Base-by-base conservation (phyloP, 768 basidiomycete genomes). In the Calocera viscosa region DNA sequence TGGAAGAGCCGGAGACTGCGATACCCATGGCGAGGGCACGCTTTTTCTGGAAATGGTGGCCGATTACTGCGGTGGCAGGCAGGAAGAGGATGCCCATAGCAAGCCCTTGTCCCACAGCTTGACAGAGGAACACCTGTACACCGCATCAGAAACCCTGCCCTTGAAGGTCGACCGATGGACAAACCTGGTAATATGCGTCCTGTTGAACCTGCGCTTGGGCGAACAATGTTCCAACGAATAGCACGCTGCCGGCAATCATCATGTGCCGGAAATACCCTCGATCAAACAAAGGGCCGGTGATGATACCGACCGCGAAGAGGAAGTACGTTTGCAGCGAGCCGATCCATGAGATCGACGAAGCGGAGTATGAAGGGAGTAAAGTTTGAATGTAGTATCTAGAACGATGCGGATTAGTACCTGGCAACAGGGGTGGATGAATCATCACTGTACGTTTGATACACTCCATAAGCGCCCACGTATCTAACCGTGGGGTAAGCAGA, bases 11-110 rank as follows among this genome's bases (percentile, higher is more conserved):
- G 24, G 83, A 81, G 17, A 83, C 82, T 39, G 78, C 82, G 49
- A 86, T 75, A 16, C 84, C 82, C 68, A 84, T 82, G 0, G 82
- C 84, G 40, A 84, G 72, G 7, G 80, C 78, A 11, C 81, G 78
- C 32, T 77, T 77, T 28, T 72, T 75, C 28, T 79, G 74, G 73
- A 85, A 87, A 71, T 82, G 81, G 68, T 86, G 84, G 12, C 80
- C 80, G 2, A 82, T 74, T 35, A 85, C 77, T 16, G 79, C 80
- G 68, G 82, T 72, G 17, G 77, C 74, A 2, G 82, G 83, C 33
- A 83, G 72, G 70, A 82, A 84, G 3, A 79, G 69, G 43, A 84
- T 49, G 11, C 84, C 84, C 0, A 75, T 73, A 5, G 81, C 80
- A 11, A 83, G 74, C 10, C 84, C 83, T 22, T 78, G 73, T 0